These are phyloP conservation scores for Vitis vinifera DNA, from an alignment of 164 flowering plant genomes.

Conservation along the genomic window ASM3070453v1 NC_081817.1:1592001-1592500, in stretches of 20 bases:
- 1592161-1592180: neutral
- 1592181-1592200: neutral
- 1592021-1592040: neutral
- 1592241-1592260: too few species aligned
- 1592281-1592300: neutral
- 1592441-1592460: neutral
- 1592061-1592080: neutral
- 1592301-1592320: neutral
- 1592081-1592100: neutral
- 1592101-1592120: too few species aligned
- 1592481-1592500: too few species aligned
- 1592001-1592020: neutral
- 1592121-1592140: too few species aligned
- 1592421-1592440: neutral
- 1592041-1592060: neutral
- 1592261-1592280: neutral
- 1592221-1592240: too few species aligned
- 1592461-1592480: too few species aligned
- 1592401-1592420: neutral
- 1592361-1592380: neutral
- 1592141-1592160: too few species aligned
- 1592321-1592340: conserved; percentile 6
- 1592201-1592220: too few species aligned
- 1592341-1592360: neutral
- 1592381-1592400: neutral